Conservation (phyloP, 495 filamentous ascomycete species). For the Tuber melanosporum region DNA sequence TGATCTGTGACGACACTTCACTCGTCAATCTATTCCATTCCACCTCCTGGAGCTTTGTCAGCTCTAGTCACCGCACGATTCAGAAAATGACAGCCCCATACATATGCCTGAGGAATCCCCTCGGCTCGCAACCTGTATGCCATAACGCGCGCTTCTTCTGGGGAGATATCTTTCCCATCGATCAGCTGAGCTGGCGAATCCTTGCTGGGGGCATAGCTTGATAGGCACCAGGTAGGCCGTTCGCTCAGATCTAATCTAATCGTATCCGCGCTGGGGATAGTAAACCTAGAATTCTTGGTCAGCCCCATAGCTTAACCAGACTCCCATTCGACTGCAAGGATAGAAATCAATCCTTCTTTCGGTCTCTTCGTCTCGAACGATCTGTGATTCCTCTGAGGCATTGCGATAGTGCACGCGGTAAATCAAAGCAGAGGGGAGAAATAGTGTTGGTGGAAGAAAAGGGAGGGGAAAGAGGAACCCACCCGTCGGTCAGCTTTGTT, state of each 20-base stretch:
- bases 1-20: slow-evolving; percentile 36
- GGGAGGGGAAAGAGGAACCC: neutral
- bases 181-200: slow-evolving; percentile 40
- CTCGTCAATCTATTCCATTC: slow-evolving; percentile 32
- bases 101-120: slow-evolving; percentile 30
- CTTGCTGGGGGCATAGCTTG: slow-evolving; percentile 42
- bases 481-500: slow-evolving; percentile 28
- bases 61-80: neutral
- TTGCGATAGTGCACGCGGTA: neutral
- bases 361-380: neutral
- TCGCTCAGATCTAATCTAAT: slow-evolving; percentile 38
- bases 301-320: neutral
- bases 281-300: slow-evolving; percentile 19
- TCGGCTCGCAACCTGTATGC: slow-evolving; percentile 34
- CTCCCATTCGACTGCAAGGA: neutral
- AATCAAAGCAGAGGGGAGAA: neutral
- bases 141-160: slow-evolving; percentile 37
- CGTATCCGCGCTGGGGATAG: slow-evolving; percentile 31
- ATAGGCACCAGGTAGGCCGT: slow-evolving; percentile 36
- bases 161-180: slow-evolving; percentile 41
- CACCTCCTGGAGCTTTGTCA: slow-evolving; percentile 24
- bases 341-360: neutral
- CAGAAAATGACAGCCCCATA: slow-evolving; percentile 8
- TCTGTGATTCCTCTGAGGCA: neutral
- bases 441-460: neutral